Evolutionary conservation across 139 green algal species (phyloP).

Genomic region (Marvania coccoides): DNA sequence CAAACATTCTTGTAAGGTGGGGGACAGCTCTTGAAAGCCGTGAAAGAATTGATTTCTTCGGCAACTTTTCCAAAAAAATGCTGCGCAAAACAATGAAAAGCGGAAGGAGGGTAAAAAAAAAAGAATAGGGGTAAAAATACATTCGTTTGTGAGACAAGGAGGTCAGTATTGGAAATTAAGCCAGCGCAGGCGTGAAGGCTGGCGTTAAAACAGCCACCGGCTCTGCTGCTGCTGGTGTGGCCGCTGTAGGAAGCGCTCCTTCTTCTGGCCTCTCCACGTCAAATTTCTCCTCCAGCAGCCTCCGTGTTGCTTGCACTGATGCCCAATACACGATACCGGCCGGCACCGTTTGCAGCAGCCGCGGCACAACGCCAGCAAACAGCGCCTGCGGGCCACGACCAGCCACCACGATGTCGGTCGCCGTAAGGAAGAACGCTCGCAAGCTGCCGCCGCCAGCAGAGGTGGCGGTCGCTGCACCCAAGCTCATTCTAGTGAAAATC

Average conservation of each 20-base stretch:
- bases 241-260: not conserved
- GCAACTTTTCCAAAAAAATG: too few species aligned
- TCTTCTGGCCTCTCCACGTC: not conserved
- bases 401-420: conserved; percentile 15
- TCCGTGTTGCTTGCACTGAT: conserved; percentile 24
- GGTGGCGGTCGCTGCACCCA: not conserved
- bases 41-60: too few species aligned
- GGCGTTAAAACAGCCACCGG: too few species aligned
- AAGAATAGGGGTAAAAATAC: not conserved
- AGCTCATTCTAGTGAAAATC: conserved; percentile 56
- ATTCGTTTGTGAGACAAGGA: not conserved
- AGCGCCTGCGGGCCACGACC: conserved; percentile 41
- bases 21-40: too few species aligned
- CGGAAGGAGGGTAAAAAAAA: not conserved
- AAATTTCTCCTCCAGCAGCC: conserved; percentile 12
- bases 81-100: not conserved
- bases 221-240: too few species aligned
- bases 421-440: conserved; percentile 31
- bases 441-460: not conserved
- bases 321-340: conserved; percentile 38
- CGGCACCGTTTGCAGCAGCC: conserved; percentile 41
- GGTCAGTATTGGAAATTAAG: too few species aligned
- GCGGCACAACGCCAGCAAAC: conserved; percentile 53
- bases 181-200: too few species aligned
- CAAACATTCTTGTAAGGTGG: too few species aligned